Evolutionary conservation across 768 basidiomycete species (phyloP).

Genomic region (Leucocoprinus leucothites): DNA sequence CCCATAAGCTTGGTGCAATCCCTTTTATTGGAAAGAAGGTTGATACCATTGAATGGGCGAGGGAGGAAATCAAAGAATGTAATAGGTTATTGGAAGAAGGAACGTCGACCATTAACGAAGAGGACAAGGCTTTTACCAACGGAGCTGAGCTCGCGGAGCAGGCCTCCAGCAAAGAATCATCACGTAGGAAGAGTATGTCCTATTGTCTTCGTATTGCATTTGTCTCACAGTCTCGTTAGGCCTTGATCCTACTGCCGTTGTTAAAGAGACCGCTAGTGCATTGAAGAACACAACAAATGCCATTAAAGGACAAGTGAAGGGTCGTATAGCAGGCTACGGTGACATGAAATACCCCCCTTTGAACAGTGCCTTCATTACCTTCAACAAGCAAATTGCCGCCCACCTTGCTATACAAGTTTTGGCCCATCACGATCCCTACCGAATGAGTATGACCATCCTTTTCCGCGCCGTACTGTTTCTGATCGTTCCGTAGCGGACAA

Average conservation of each 20-base stretch:
- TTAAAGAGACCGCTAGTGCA: conserved; percentile 16
- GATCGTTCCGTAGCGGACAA: conserved; percentile 35
- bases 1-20: conserved; percentile 65
- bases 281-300: conserved; percentile 15
- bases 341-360: conserved; percentile 47
- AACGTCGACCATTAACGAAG: conserved; percentile 33
- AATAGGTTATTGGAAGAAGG: conserved; percentile 51
- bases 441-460: conserved; percentile 52
- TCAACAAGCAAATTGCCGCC: conserved; percentile 90
- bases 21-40: conserved; percentile 81
- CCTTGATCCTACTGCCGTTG: conserved; percentile 17
- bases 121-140: conserved; percentile 14
- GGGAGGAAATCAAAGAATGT: conserved; percentile 64
- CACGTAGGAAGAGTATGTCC: background rate
- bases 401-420: conserved; percentile 80
- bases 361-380: conserved; percentile 83
- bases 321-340: conserved; percentile 16
- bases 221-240: background rate
- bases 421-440: conserved; percentile 77
- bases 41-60: conserved; percentile 90
- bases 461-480: background rate
- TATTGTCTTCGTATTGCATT: background rate
- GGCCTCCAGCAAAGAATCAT: background rate
- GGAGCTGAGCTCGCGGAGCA: background rate
- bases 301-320: no score